Base-by-base conservation (phyloP, 2,329 filamentous ascomycete species). In the Orbilia javanica region DNA sequence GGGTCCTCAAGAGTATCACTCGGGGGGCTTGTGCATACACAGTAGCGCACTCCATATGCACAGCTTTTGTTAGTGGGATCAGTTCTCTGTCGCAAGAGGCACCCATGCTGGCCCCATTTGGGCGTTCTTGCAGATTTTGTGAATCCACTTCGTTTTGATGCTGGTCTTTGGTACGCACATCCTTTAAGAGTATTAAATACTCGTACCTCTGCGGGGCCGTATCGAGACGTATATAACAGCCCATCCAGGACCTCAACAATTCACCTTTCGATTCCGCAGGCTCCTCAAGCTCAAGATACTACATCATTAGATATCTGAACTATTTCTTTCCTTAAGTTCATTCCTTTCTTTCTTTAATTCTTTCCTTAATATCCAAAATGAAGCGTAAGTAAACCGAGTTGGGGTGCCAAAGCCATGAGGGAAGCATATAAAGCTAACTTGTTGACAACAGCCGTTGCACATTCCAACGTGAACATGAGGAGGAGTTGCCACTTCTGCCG, bases 401-500 rank as follows among this genome's bases (percentile, higher is more conserved):
- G 5, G 20, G 42, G 20, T 20, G 15, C 13, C 20, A 4, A 18
- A 20, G 29, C 29, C 60, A 18, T 18, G 22, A 8, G 15, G 29
- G 34, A 53, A 6, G 27, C 48, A 57, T 25, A 55, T 13, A 53
- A 63, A 29, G 46, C 64, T 70, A 66, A 77, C 66, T 6, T 7
- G 22, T 18, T 11, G 6, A 42, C 57, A 20, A 50, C 25, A 77
- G 73, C 73, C 22, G 74, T 74, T 66, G 65, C 75, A 63, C 63
- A 65, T 39, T 53, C 69, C 39, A 74, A 69, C 53, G 69, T 79
- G 55, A 73, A 79, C 62, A 79, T 80, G 71, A 68, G 79, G 62
- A 73, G 79, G 66, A 80, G 79, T 67, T 80, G 79, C 71, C 76
- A 80, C 62, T 80, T 80, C 76, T 80, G 79, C 44, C 44, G 79